A percentile compares a stretch with the other conserved stretches of the same genome.
Evolutionary conservation across 2,329 filamentous ascomycete genomes (phyloP).

Genomic region (Escovopsis sp.): DNA sequence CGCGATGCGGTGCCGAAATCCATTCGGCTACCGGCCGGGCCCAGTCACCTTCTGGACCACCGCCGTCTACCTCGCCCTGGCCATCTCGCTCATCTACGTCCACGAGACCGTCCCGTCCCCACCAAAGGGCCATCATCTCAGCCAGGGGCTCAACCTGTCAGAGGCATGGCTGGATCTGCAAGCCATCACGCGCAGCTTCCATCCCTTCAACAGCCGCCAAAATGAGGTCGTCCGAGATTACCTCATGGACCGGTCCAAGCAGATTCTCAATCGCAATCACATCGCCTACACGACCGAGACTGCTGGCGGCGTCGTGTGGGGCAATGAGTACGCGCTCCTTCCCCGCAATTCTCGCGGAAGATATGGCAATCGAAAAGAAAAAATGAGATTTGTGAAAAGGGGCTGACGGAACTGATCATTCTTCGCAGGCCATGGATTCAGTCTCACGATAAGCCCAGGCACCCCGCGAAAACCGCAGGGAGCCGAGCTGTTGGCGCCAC

Average conservation of each 20-base stretch:
- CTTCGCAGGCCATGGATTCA: too few species aligned
- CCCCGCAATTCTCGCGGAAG: background rate
- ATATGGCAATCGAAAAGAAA: too few species aligned
- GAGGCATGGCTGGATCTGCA: constrained; percentile 81
- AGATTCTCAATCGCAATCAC: constrained; percentile 51
- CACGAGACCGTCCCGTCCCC: constrained; percentile 62
- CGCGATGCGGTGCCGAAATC: constrained; percentile 28
- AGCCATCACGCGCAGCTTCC: constrained; percentile 57
- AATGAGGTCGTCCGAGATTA: constrained; percentile 73
- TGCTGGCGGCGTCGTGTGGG: constrained; percentile 17
- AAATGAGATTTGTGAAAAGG: too few species aligned
- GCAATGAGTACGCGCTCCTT: constrained; percentile 10
- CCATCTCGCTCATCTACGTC: constrained; percentile 56
- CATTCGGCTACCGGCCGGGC: constrained; percentile 62
- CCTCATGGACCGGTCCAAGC: constrained; percentile 54
- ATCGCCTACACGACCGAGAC: constrained; percentile 30
- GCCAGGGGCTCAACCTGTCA: constrained; percentile 57
- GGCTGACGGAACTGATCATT: background rate
- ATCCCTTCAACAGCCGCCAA: constrained; percentile 74
- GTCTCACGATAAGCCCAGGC: background rate
- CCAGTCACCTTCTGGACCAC: constrained; percentile 72
- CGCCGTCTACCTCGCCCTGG: constrained; percentile 60
- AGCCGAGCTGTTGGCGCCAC: constrained; percentile 28
- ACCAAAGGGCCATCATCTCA: constrained; percentile 34
- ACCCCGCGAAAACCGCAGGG: background rate